A percentile compares a stretch with the other conserved stretches of the same genome.
These are phyloP conservation scores for Teratosphaeria pseudoeucalypti DNA, from an alignment of 2,329 filamentous ascomycete species.

Conservation along the genomic window DNA sequence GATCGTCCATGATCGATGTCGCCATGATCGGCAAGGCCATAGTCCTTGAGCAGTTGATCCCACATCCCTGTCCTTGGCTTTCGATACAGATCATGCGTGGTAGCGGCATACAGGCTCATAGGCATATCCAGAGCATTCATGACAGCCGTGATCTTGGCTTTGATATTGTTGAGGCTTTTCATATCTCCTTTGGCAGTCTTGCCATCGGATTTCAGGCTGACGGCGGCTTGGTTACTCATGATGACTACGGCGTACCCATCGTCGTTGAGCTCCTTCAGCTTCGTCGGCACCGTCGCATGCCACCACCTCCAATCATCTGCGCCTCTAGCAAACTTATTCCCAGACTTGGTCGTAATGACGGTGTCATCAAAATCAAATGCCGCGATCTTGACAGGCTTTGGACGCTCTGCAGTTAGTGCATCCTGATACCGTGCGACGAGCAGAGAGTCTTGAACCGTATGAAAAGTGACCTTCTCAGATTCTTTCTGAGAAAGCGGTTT, in stretches of 20 bases:
- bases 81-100: conserved; percentile 66
- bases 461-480: conserved; percentile 64
- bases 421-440: conserved; percentile 60
- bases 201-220: conserved; percentile 58
- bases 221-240: conserved; percentile 79
- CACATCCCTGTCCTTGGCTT: conserved; percentile 91
- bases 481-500: conserved; percentile 76
- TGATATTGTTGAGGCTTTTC: conserved; percentile 67
- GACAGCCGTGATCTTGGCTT: conserved; percentile 63
- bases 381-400: conserved; percentile 50
- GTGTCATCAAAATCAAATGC: conserved; percentile 80
- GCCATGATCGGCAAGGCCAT: conserved; percentile 33
- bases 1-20: conserved; percentile 61
- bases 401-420: conserved; percentile 13
- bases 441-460: conserved; percentile 55
- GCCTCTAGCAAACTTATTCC: conserved; percentile 63
- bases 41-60: conserved; percentile 51
- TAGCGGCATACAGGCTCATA: conserved; percentile 75
- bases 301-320: conserved; percentile 92
- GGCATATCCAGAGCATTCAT: conserved; percentile 65
- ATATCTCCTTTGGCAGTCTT: conserved; percentile 58
- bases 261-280: conserved; percentile 56
- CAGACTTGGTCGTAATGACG: conserved; percentile 67
- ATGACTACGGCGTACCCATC: conserved; percentile 70
- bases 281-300: conserved; percentile 58